Conservation (phyloP, 352 stramenopile species). For the Globisporangium cystogenes region DNA sequence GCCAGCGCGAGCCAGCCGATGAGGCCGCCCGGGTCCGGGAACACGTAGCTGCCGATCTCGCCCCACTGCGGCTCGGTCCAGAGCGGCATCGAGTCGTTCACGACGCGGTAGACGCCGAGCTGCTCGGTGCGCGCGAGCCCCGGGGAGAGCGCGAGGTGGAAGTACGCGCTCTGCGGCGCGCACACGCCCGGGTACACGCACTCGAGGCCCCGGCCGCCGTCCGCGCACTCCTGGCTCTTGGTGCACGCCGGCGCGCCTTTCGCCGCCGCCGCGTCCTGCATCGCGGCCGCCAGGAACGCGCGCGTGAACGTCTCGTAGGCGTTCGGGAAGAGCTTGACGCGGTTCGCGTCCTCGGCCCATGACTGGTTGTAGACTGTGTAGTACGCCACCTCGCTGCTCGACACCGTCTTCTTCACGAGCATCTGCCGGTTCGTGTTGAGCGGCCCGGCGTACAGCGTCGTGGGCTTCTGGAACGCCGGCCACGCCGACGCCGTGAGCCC, state of each 20-base stretch:
- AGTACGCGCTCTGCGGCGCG: slow-evolving; percentile 44
- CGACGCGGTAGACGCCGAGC: slow-evolving; percentile 45
- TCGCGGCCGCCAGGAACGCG: slow-evolving; percentile 54
- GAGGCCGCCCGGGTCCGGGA: slow-evolving; percentile 62
- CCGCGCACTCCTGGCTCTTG: slow-evolving; percentile 47
- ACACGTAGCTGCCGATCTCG: slow-evolving; percentile 74
- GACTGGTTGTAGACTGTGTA: slow-evolving; percentile 44
- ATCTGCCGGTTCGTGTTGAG: slow-evolving; percentile 41
- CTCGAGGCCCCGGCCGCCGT: slow-evolving; percentile 47
- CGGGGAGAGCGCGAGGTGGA: slow-evolving; percentile 75
- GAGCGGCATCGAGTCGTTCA: slow-evolving; percentile 63
- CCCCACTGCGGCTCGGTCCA: slow-evolving; percentile 74
- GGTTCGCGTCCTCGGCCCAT: slow-evolving; percentile 49
- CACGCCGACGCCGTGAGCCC: slow-evolving; percentile 28
- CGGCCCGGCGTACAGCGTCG: slow-evolving; percentile 54
- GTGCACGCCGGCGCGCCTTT: slow-evolving; percentile 32
- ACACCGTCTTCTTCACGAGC: slow-evolving; percentile 28
- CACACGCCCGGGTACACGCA: slow-evolving; percentile 79
- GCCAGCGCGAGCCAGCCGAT: slow-evolving; percentile 72
- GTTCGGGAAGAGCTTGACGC: slow-evolving; percentile 70
- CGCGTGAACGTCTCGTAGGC: slow-evolving; percentile 78
- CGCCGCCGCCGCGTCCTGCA: slow-evolving; percentile 35
- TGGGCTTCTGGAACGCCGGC: slow-evolving; percentile 45
- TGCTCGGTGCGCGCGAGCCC: slow-evolving; percentile 47
- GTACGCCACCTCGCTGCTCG: slow-evolving; percentile 20